phyloP scores from a whole-genome alignment of 2,329 filamentous ascomycete species.

The Ophiostoma sp. region DNA sequence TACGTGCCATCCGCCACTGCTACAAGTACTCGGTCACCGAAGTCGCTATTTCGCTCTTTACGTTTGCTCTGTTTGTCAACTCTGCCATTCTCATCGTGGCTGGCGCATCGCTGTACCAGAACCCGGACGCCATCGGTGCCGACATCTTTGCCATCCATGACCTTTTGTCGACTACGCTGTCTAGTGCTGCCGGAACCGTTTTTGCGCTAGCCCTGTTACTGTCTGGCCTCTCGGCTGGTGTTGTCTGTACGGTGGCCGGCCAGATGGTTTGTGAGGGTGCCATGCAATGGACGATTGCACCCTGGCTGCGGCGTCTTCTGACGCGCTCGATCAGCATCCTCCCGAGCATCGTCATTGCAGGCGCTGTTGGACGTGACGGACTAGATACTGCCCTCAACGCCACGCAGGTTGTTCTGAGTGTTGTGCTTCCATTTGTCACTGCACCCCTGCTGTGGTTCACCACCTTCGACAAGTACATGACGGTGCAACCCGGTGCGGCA shows the following conservation, averaged over 20 bases:
- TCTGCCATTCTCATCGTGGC: constrained; percentile 79
- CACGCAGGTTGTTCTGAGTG: constrained; percentile 74
- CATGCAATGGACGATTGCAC: constrained; percentile 69
- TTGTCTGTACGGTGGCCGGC: constrained; percentile 85
- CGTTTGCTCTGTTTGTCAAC: constrained; percentile 83
- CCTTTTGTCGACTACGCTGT: constrained; percentile 67
- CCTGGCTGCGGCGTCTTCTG: constrained; percentile 76
- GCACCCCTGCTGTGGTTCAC: constrained; percentile 86
- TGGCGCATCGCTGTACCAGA: constrained; percentile 70
- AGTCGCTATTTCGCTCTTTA: constrained; percentile 70
- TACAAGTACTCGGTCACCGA: constrained; percentile 73
- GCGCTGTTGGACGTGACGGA: constrained; percentile 69
- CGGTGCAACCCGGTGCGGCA: constrained; percentile 53
- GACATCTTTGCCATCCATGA: constrained; percentile 83
- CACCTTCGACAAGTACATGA: constrained; percentile 77
- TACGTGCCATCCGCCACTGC: constrained; percentile 70
- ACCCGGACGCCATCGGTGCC: constrained; percentile 61
- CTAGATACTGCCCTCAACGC: constrained; percentile 72
- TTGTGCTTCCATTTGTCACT: constrained; percentile 79
- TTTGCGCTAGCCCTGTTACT: constrained; percentile 80
- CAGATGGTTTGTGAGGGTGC: constrained; percentile 89
- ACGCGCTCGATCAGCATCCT: constrained; percentile 79
- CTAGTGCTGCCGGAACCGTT: constrained; percentile 75
- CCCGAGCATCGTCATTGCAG: constrained; percentile 81
- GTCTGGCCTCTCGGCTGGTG: constrained; percentile 77